Evolutionary conservation across 2,329 filamentous ascomycete species (phyloP), one percentile per base, ranked within the genome.

Genomic region (Ceratocystis variospora): DNA sequence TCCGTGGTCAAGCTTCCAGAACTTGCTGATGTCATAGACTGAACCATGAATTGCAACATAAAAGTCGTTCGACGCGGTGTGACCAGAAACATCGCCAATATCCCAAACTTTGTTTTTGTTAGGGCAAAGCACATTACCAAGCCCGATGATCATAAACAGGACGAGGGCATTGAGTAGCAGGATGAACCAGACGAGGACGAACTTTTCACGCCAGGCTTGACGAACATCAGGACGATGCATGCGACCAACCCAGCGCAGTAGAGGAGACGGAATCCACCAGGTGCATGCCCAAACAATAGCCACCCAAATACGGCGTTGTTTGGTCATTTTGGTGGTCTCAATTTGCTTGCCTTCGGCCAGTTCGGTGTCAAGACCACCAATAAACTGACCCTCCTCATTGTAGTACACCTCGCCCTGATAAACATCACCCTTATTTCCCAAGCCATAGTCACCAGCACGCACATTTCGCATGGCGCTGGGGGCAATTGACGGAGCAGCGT

Each of bases 161-260:
- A 99, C 83, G 33, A 83, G 73, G 48, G 74, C 90, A 76, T 99
- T 99, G 70, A 96, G 76, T 12, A 99, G 71, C 37, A 89, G 74
- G 71, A 99, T 97, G 64, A 96, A 72, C 67, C 89, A 79, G 61
- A 92, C 85, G 10, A 99, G 79, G 0, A 94, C 87, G 10, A 99
- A 63, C 76, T 99, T 99, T 73, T 99, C 94, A 75, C 94, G 84
- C 94, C 94, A 99, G 0, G 94, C 94, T 84, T 96, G 89, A 31
- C 94, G 89, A 7, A 99, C 90, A 76, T 99, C 94, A 1, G 92
- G 94, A 66, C 94, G 87, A 77, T 96, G 95, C 94, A 99, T 99
- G 25, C 93, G 89, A 41, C 94, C 94, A 67, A 97, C 73, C 68
- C 81, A 87, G n/a, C 83, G 83, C 17, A 99, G 84, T 1, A 89